Conservation (phyloP, 768 basidiomycete genomes). For the Leccinum obscurum region DNA sequence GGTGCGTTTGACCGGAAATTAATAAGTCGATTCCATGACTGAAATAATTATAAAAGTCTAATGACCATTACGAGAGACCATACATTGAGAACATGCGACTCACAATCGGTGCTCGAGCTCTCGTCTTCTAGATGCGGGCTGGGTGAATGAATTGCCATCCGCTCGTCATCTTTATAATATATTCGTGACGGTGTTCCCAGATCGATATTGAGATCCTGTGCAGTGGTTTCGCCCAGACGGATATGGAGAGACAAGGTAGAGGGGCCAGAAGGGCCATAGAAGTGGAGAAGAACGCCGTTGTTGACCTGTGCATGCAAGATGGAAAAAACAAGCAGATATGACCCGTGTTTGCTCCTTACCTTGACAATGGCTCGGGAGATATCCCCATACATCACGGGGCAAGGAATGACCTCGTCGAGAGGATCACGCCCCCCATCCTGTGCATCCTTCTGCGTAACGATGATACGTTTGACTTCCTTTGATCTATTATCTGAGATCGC, state of each 20-base stretch:
- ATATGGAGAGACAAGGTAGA: conserved; percentile 50
- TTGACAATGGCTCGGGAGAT: conserved; percentile 66
- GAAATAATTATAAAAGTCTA: conserved; percentile 94
- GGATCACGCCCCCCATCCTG: conserved; percentile 60
- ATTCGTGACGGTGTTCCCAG: conserved; percentile 75
- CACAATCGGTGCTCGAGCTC: conserved; percentile 53
- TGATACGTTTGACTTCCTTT: conserved; percentile 75
- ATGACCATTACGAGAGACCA: conserved; percentile 9
- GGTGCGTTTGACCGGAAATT: conserved; percentile 66
- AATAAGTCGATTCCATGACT: conserved; percentile 89
- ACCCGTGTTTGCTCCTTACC: conserved; percentile 35
- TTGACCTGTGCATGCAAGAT: conserved; percentile 50
- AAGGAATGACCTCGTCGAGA: conserved; percentile 70
- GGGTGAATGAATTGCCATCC: conserved; percentile 80
- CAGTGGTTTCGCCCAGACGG: conserved; percentile 71
- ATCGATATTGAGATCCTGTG: conserved; percentile 78
- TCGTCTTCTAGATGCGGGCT: conserved; percentile 41
- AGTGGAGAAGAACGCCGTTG: conserved; percentile 68
- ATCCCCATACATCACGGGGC: conserved; percentile 70
- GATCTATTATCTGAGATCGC: conserved; percentile 53
- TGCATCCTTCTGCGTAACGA: conserved; percentile 67
- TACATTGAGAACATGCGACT: conserved; percentile 15
- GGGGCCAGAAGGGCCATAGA: conserved; percentile 54
- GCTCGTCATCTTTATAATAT: conserved; percentile 86
- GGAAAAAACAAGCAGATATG: not conserved